Evolutionary conservation across 495 filamentous ascomycete species (phyloP).

Genomic region (Xeromyces bisporus): DNA sequence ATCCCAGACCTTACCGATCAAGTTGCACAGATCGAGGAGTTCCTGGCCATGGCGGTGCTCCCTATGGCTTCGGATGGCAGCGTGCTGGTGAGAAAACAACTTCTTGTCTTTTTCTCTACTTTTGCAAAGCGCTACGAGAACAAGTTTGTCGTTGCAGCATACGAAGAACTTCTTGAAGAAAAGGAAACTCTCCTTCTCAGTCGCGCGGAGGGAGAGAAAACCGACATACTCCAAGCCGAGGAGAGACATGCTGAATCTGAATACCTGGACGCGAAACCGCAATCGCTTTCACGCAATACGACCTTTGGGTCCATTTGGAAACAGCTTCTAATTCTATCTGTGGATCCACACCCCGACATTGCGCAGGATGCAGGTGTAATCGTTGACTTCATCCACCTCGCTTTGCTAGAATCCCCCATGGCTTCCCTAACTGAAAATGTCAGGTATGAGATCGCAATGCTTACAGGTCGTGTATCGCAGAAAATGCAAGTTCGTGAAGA

Average conservation of each 20-base stretch:
- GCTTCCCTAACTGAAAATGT: constrained; percentile 48
- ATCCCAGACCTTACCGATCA: constrained; percentile 87
- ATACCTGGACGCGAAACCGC: constrained; percentile 10
- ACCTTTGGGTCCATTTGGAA: constrained; percentile 90
- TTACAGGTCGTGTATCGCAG: constrained; percentile 33
- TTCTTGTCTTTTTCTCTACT: constrained; percentile 82
- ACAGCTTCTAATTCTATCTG: constrained; percentile 72
- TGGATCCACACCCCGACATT: constrained; percentile 89
- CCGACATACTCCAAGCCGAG: constrained; percentile 6
- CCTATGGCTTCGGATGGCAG: constrained; percentile 83
- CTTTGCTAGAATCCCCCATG: constrained; percentile 60
- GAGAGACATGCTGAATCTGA: constrained; percentile 2
- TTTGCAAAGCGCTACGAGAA: constrained; percentile 84
- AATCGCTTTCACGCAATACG: constrained; percentile 56
- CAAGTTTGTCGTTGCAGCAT: constrained; percentile 82
- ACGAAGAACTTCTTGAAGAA: constrained; percentile 79
- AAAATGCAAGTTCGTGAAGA: constrained; percentile 27
- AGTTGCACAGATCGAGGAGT: constrained; percentile 77
- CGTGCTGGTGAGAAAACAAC: constrained; percentile 79
- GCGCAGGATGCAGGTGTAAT: constrained; percentile 65
- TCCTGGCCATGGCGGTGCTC: constrained; percentile 65
- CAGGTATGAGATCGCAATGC: constrained; percentile 59
- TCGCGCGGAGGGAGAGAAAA: constrained; percentile 12
- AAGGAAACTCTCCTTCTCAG: constrained; percentile 44
- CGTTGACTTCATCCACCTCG: constrained; percentile 67